Evolutionary conservation across 345 rosid genomes (phyloP), one percentile per base, ranked within the genome.

Genomic region (Euclidium syriacum): DNA sequence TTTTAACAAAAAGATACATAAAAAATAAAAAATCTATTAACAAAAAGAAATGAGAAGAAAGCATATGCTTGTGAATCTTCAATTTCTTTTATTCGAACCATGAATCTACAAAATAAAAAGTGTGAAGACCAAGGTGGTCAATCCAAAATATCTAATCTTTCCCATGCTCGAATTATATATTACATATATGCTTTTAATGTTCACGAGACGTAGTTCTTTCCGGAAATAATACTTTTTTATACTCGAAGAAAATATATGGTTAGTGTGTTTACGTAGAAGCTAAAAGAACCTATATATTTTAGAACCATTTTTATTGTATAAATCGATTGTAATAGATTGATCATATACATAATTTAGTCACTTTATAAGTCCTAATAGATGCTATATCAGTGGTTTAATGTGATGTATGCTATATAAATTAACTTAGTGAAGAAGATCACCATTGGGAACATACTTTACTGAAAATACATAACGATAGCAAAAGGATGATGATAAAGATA

Each of bases 51-150:
- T 24, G 66, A 58, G 47, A 59, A 33, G 70, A 71, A 49, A 63
- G 65, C 65, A 57, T 64, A 71, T 71, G 71, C 65, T 47, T 70
- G 26, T 49, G 66, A 57, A 64, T 71, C 71, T 63, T 71, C 65
- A 65, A 57, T 64, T 57, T 47, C 75, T 71, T 71, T 71, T 32
- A 18, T 64, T 64, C 60, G 54, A 64, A 51, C 55, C 57, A 71
- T 64, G 75, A 57, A 71, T 50, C 75, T 57, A 64, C 46, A 41
- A 63, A 48, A 40, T 57, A 41, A n/a, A 63, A 47, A 57, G 60
- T 49, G 15, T 4, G 12, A 40, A 49, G 70, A 56, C 53, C 26
- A 71, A 64, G 50, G 15, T 71, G 61, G 71, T 64, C 70, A 71
- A 71, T 56, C 59, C 25, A 40, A 40, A 18, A 48, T 3, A 15